Conservation (phyloP, 1,284 basidiomycete species). For the Fomitopsis schrenkii region DNA sequence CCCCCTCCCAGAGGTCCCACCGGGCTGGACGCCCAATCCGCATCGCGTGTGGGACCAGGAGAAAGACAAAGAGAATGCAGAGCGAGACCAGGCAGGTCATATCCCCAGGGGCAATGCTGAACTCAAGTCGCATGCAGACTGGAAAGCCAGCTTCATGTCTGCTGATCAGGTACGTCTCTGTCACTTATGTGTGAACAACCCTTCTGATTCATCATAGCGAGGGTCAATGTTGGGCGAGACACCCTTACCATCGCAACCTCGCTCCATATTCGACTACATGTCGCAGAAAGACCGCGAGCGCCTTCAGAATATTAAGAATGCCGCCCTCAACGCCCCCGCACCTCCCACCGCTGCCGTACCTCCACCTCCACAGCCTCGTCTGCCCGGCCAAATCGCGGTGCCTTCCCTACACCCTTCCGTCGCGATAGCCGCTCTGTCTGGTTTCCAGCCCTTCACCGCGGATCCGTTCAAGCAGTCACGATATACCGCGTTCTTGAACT, state of each 20-base stretch:
- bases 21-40: slow-evolving; percentile 85
- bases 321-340: slow-evolving; percentile 21
- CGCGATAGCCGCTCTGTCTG: slow-evolving; percentile 81
- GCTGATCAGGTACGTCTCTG: slow-evolving; percentile 56
- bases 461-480: slow-evolving; percentile 81
- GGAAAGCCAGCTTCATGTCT: slow-evolving; percentile 50
- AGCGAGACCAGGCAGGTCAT: slow-evolving; percentile 11
- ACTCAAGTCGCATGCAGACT: slow-evolving; percentile 36
- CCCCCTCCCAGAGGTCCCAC: slow-evolving; percentile 73
- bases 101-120: slow-evolving; percentile 14
- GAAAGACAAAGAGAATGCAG: slow-evolving; percentile 46
- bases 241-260: slow-evolving; percentile 60
- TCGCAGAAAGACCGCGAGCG: slow-evolving; percentile 88
- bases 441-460: slow-evolving; percentile 83
- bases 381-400: slow-evolving; percentile 31
- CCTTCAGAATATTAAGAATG: slow-evolving; percentile 59
- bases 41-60: slow-evolving; percentile 67
- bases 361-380: slow-evolving; percentile 28
- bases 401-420: slow-evolving; percentile 71
- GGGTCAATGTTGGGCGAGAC: slow-evolving; percentile 83
- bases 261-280: slow-evolving; percentile 91
- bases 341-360: slow-evolving; percentile 20
- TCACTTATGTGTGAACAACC: background rate
- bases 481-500: slow-evolving; percentile 79
- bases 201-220: slow-evolving; percentile 43